These are phyloP conservation scores for Cyphellophora attinorum DNA, from an alignment of 2,329 filamentous ascomycete genomes.

Conservation along the genomic window DNA sequence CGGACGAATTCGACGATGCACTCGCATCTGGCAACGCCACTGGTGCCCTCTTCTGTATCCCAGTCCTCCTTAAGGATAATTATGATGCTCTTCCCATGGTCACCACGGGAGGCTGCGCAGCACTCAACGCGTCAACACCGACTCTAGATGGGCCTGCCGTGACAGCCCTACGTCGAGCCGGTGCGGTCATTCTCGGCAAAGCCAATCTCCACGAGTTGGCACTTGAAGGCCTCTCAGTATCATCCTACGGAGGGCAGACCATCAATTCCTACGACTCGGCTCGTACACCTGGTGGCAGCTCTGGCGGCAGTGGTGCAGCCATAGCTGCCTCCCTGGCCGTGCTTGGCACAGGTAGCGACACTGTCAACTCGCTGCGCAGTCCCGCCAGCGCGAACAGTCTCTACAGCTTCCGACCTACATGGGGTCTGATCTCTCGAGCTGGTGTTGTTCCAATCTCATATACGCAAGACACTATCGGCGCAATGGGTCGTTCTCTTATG, in stretches of 20 bases:
- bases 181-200: constrained; percentile 45
- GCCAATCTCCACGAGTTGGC: constrained; percentile 40
- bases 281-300: constrained; percentile 55
- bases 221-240: constrained; percentile 52
- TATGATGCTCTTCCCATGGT: constrained; percentile 51
- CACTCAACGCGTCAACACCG: constrained; percentile 25
- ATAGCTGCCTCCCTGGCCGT: constrained; percentile 50
- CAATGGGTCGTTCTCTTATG: constrained; percentile 9
- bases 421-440: constrained; percentile 35
- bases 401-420: constrained; percentile 40
- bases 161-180: constrained; percentile 38
- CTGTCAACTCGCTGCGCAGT: constrained; percentile 39
- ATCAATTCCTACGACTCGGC: constrained; percentile 55
- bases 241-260: constrained; percentile 53
- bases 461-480: constrained; percentile 10
- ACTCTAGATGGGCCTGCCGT: constrained; percentile 42
- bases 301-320: constrained; percentile 53
- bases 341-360: constrained; percentile 46
- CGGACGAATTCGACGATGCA: not conserved
- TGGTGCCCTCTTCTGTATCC: constrained; percentile 45
- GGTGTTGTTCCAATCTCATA: constrained; percentile 25
- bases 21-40: not conserved
- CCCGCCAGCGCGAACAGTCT: constrained; percentile 32
- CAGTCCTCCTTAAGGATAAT: constrained; percentile 51
- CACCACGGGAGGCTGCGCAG: constrained; percentile 47